phyloP scores from a whole-genome alignment of 371 early-diverging fungal species.

The Mucor velutinosus region DNA sequence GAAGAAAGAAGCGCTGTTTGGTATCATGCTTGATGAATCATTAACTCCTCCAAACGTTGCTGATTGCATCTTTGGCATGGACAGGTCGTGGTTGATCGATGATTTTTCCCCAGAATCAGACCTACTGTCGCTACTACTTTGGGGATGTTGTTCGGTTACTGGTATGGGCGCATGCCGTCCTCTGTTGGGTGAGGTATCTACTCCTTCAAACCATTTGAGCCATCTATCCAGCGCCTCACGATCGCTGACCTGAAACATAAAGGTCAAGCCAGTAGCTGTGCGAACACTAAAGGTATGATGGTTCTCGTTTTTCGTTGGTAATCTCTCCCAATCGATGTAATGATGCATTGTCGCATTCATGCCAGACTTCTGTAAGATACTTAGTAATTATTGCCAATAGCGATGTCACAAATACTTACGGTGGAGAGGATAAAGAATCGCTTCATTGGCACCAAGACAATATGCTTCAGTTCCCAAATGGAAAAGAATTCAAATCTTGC shows the following conservation, averaged over 20 bases:
- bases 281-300: conserved; percentile 37
- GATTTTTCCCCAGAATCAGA: background rate
- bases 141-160: background rate
- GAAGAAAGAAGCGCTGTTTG: background rate
- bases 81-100: background rate
- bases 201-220: conserved; percentile 40
- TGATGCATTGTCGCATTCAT: conserved; percentile 26
- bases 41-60: conserved; percentile 6
- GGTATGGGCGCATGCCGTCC: background rate
- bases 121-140: background rate
- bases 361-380: conserved; percentile 24
- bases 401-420: conserved; percentile 22
- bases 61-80: conserved; percentile 1
- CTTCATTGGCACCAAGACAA: conserved; percentile 39
- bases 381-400: background rate
- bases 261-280: conserved; percentile 22
- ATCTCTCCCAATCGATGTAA: conserved; percentile 29
- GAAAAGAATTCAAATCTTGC: conserved; percentile 38
- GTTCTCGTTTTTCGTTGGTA: conserved; percentile 11
- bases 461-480: conserved; percentile 48
- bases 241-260: conserved; percentile 48
- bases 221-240: conserved; percentile 35
- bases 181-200: background rate
- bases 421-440: conserved; percentile 37
- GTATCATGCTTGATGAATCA: background rate